Evolutionary conservation across 129 eudicot genomes (phyloP).

Genomic region (Lonicera japonica): DNA sequence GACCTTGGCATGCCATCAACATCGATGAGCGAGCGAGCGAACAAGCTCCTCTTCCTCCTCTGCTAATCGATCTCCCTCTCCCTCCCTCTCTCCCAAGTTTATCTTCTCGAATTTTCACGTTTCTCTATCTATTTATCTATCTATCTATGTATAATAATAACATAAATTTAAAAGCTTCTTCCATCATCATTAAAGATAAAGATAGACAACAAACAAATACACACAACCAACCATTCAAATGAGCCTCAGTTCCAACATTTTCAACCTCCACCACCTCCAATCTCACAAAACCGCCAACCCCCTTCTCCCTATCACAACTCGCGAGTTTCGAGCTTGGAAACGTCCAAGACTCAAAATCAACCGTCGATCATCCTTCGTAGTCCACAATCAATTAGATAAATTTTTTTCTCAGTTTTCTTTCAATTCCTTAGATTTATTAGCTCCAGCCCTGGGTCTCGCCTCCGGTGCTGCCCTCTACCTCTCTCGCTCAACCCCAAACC

Average conservation of each 20-base stretch:
- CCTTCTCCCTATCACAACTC: constrained; percentile 12
- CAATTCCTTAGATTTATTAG: constrained; percentile 26
- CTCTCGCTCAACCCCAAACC: constrained; percentile 6
- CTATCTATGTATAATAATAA: too few relatives aligned
- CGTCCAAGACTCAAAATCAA: constrained; percentile 32
- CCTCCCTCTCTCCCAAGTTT: too few relatives aligned
- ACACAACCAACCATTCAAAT: constrained; percentile 10
- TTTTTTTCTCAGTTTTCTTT: constrained; percentile 36
- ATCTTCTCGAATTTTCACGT: too few relatives aligned
- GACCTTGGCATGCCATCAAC: too few relatives aligned
- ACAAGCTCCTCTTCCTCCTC: too few relatives aligned
- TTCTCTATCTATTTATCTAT: too few relatives aligned
- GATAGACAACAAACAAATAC: too few relatives aligned
- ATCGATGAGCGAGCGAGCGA: too few relatives aligned
- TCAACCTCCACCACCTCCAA: constrained; percentile 11
- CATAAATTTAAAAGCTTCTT: too few relatives aligned
- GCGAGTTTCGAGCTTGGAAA: constrained; percentile 29
- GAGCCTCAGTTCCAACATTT: constrained; percentile 22
- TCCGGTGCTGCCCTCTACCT: constrained; percentile 51
- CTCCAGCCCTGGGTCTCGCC: constrained; percentile 54
- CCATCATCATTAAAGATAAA: too few relatives aligned
- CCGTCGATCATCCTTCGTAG: neutral
- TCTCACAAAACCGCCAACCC: constrained; percentile 5
- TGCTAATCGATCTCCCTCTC: too few relatives aligned
- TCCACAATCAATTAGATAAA: constrained; percentile 11